Evolutionary conservation across 2,329 filamentous ascomycete species (phyloP), one percentile per base, ranked within the genome.

Genomic region (Fusarium tricinctum): DNA sequence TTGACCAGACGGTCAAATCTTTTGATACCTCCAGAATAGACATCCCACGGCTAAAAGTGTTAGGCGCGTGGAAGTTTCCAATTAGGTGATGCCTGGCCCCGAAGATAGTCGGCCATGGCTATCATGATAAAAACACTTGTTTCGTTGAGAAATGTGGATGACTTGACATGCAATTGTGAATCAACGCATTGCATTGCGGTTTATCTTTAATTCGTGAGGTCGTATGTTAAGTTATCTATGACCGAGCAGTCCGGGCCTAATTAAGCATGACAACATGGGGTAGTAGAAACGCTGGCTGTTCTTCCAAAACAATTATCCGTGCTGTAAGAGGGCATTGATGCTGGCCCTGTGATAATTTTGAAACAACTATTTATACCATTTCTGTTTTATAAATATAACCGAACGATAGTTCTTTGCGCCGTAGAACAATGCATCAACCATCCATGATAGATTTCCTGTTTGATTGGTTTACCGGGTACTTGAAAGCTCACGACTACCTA

Each of bases 31-130:
- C 28, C 12, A 28, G 28, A 28, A 28, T 28, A 28, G 30, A 15
- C 14, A 72, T 65, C 62, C 52, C 61, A 71, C 54, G 57, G 61
- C 68, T 69, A 71, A 66, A 59, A 45, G 54, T 59, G 49, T 46
- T 71, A 59, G 64, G 53, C 53, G 51, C n/a, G 46, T 38, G 51
- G 58, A 60, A 42, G 58, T 42, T 63, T 38, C 59, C 35, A 47
- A 48, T 32, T 40, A 62, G 55, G 50, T 60, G 63, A 39, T 65
- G 48, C 48, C 69, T 68, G 65, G 59, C 33, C 43, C 68, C 70
- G 68, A 69, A 48, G 61, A 60, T 65, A 54, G 57, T 59, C 65
- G 57, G 63, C 33, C 52, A 57, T 53, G 39, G 42, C 43, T 35
- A 52, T 63, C 47, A 52, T 30, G 56, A 67, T 47, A 46, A 39